These are phyloP conservation scores for Trametes elegans DNA, from an alignment of 768 basidiomycete genomes.

Conservation along the genomic window DNA sequence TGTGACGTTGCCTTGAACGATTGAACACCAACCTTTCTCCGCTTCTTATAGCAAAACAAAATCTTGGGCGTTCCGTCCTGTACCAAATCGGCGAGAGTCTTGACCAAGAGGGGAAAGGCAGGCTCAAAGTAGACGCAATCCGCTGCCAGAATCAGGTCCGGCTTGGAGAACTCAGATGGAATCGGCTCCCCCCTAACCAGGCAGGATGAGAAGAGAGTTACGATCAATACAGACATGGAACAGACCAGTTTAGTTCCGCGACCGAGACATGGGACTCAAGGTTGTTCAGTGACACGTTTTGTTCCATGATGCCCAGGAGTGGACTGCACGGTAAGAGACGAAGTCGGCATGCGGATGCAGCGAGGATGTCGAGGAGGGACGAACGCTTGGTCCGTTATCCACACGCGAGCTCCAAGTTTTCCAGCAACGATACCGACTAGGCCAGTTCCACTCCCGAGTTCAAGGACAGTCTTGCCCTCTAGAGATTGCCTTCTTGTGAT, in stretches of 20 bases:
- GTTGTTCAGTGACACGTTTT: conserved; percentile 68
- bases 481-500: conserved; percentile 61
- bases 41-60: conserved; percentile 91
- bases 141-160: conserved; percentile 80
- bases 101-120: conserved; percentile 82
- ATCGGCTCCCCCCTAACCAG: conserved; percentile 61
- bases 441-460: conserved; percentile 91
- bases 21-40: conserved; percentile 68
- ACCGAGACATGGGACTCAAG: conserved; percentile 52
- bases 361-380: conserved; percentile 33
- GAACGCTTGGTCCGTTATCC: conserved; percentile 90
- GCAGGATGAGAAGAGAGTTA: neutral
- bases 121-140: conserved; percentile 98
- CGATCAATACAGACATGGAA: conserved; percentile 9
- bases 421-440: conserved; percentile 87
- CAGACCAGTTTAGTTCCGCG: conserved; percentile 81
- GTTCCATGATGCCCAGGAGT: conserved; percentile 73
- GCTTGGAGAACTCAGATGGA: conserved; percentile 39
- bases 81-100: conserved; percentile 68
- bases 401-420: conserved; percentile 59
- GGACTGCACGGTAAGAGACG: conserved; percentile 44
- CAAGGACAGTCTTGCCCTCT: conserved; percentile 58
- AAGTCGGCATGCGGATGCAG: neutral
- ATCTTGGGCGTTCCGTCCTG: conserved; percentile 55
- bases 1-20: neutral